Evolutionary conservation across 2,329 filamentous ascomycete genomes (phyloP), one percentile per base, ranked within the genome.

Genomic region (Plenodomus biglobosus): DNA sequence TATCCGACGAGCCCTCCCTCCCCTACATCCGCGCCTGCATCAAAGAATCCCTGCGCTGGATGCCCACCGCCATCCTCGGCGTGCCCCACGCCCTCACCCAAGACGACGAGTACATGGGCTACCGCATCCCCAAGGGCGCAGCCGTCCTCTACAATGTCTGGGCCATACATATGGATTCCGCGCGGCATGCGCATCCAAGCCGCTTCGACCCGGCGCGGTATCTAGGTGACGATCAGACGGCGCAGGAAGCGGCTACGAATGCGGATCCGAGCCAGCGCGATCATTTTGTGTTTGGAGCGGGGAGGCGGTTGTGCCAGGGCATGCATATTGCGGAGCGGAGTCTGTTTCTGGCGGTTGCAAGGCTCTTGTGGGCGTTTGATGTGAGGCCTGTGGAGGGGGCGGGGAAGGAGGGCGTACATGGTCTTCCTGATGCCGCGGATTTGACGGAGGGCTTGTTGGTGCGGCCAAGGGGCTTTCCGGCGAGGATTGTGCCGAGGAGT

Each of bases 181-280:
- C 65, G 1, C 69, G 75, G 2, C 69, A 75, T 52, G 54, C 70
- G 0, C 62, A 78, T 17, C 78, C 78, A 0, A 58, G 69, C 2
- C 53, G 42, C 2, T 80, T 80, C 53, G 58, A 78, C 41, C 77
- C 78, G 0, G 68, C 67, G 2, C 68, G 76, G 2, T 78, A 58
- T 44, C n/a, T 38, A 3, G 18, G 58, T 15, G 60, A 66, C 32
- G 11, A n/a, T 1, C 63, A 65, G 24, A 60, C 62, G 2, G 57
- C 68, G 3, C 68, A 62, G 10, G 69, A 72, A 38, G 64, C 54
- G 36, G 68, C 63, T 15, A 64, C 39, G 0, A 69, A 75, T 18
- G 51, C 71, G 0, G 55, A 65, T 30, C 22, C 55, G 0, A 39
- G 53, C 0, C 50, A 60, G 17, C 60, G 63, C n/a, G 72, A 75